These are phyloP conservation scores for Syzygium oleosum DNA, from an alignment of 345 rosid species.

Conservation along the genomic window DNA sequence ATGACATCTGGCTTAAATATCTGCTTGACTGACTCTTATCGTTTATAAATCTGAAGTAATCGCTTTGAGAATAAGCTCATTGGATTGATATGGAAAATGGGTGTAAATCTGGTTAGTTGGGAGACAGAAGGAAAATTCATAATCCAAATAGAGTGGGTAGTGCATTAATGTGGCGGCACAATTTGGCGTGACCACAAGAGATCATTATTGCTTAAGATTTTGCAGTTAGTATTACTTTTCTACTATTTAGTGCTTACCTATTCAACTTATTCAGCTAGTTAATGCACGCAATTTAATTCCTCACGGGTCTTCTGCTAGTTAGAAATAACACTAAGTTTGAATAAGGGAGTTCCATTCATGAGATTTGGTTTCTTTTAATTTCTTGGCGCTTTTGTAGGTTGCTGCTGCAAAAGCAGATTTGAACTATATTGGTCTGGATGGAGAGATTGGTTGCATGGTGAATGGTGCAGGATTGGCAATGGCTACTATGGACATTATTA, in stretches of 20 bases:
- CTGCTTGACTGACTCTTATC: not conserved
- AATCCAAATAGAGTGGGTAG: not conserved
- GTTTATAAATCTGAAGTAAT: not conserved
- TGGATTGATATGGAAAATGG: not conserved
- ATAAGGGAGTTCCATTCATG: not conserved
- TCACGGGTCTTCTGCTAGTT: not conserved
- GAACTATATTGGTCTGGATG: slow-evolving; percentile 96
- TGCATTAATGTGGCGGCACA: not conserved
- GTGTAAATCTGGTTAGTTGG: not conserved
- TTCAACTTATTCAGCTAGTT: not conserved
- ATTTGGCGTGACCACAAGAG: not conserved
- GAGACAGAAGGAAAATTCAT: not conserved
- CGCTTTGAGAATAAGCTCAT: not conserved
- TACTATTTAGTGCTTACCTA: not conserved
- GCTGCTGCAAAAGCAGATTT: slow-evolving; percentile 93
- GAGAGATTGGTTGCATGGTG: slow-evolving; percentile 99
- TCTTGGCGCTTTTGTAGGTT: slow-evolving; percentile 41
- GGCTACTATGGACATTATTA: slow-evolving; percentile 99
- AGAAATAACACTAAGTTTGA: not conserved
- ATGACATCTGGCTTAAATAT: not conserved
- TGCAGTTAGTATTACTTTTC: not conserved
- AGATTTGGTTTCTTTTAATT: not conserved
- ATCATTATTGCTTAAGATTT: not conserved
- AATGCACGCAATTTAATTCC: not conserved
- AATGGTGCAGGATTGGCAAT: slow-evolving; percentile 99